A percentile compares a stretch with the other conserved stretches of the same genome.
These are phyloP conservation scores for Warburgia ugandensis DNA, from an alignment of 164 flowering plant genomes.

Conservation along the genomic window DNA sequence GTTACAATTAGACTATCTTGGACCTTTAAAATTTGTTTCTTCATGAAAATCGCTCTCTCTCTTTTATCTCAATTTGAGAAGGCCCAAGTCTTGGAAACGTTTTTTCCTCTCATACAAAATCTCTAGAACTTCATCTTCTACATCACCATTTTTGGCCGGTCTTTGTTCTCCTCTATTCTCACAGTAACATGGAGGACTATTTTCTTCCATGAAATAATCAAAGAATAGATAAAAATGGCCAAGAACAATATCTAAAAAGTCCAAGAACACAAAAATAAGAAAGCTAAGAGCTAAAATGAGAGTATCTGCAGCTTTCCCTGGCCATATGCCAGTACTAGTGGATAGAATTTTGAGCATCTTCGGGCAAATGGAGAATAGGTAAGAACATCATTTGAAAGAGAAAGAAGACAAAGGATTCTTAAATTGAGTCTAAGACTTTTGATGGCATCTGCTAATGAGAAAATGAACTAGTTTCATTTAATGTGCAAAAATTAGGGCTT, in stretches of 20 bases:
- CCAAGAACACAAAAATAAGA: slow-evolving; percentile 49
- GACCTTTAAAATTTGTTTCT: slow-evolving; percentile 4
- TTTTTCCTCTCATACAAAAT: slow-evolving; percentile 45
- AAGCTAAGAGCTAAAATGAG: slow-evolving; percentile 20
- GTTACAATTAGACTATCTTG: slow-evolving; percentile 76
- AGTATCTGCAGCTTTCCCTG: slow-evolving; percentile 7
- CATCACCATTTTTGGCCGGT: slow-evolving; percentile 3
- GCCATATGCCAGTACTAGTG: slow-evolving; percentile 19
- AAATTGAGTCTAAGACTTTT: too few species aligned
- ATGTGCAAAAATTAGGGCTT: too few species aligned
- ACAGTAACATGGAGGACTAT: slow-evolving; percentile 42
- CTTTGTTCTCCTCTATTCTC: slow-evolving; percentile 7
- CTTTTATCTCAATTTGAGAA: slow-evolving; percentile 14
- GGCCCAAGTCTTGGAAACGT: slow-evolving; percentile 35
- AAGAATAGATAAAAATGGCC: slow-evolving; percentile 34
- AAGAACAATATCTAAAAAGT: slow-evolving; percentile 43
- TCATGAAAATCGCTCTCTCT: slow-evolving; percentile 1
- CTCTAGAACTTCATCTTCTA: slow-evolving; percentile 36
- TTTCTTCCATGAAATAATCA: slow-evolving; percentile 42
- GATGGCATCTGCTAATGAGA: too few species aligned
- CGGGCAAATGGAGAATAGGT: too few species aligned
- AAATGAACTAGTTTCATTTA: too few species aligned
- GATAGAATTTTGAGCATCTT: slow-evolving; percentile 6
- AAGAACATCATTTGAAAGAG: too few species aligned
- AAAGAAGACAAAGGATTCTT: too few species aligned